Conservation (phyloP, 2,329 filamentous ascomycete genomes). For the Fusarium duplospermum region DNA sequence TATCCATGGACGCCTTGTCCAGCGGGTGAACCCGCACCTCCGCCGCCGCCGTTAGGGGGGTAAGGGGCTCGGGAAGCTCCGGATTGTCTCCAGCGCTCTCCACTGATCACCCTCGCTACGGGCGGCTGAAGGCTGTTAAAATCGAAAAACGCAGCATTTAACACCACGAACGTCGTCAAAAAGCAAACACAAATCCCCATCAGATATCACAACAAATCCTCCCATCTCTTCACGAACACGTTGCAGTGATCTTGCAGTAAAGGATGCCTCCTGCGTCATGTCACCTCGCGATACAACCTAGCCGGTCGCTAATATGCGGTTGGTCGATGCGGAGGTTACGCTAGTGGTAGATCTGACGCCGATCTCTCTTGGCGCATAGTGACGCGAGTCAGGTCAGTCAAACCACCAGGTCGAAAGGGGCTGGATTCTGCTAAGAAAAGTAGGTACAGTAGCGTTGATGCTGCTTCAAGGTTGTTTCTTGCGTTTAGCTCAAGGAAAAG, state of each 20-base stretch:
- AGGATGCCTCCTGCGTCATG: neutral
- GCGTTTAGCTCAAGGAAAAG: neutral
- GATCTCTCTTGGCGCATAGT: constrained; percentile 1
- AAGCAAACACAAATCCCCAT: neutral
- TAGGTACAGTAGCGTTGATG: neutral
- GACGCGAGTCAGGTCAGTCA: neutral
- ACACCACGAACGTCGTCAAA: neutral
- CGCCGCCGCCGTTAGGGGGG: neutral
- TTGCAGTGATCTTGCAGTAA: neutral
- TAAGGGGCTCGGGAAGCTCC: neutral
- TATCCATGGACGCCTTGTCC: neutral
- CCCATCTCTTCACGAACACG: neutral
- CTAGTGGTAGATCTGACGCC: neutral
- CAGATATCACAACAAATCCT: neutral
- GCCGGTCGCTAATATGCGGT: constrained; percentile 5
- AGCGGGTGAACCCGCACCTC: neutral
- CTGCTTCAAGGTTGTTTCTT: neutral
- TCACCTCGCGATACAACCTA: neutral
- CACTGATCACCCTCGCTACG: neutral
- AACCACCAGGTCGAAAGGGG: constrained; percentile 1
- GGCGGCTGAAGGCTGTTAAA: neutral
- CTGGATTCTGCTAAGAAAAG: neutral
- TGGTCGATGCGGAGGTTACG: constrained; percentile 1
- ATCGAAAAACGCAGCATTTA: neutral
- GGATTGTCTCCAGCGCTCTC: neutral